Base-by-base conservation (phyloP, 208 protist genomes). In the Trypanosoma lewisi region DNA sequence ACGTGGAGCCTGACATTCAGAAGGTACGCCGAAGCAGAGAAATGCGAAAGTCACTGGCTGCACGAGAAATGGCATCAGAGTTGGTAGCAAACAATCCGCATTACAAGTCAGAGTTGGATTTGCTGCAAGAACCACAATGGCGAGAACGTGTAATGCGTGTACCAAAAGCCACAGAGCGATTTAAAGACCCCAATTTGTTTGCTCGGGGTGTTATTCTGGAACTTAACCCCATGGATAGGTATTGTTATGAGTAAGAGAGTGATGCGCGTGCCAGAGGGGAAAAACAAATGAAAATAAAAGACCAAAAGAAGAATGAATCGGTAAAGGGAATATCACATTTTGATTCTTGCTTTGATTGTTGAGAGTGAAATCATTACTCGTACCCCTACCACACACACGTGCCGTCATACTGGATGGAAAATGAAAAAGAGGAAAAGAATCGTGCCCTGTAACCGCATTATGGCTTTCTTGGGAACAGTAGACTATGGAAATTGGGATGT, bases 1-100 rank as follows among this genome's bases (percentile, higher is more conserved):
- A 92, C 25, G 81, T 95, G 36, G 85, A 95, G 67, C 83, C 85
- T 4, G 88, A 95, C 58, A 91, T 95, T 61, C 83, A 92, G 49
- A 92, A 92, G 66, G 76, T 91, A n/a, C 70, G 68, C 54, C 81
- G 85, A 52, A 78, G 72, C 27, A 65, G 59, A 16, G 54, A 77
- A 45, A 83, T 95, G 83, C 84, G 85, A 34, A 39, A 52, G 4
- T 80, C 78, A 5, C 70, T 92, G 44, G 21, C 23, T 58, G 54
- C 25, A 25, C 79, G 81, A 12, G 83, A 76, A 8, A 62, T 65
- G 75, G 77, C 77, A 8, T 86, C 80, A 37, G 50, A 52, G 58
- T 73, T 89, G 74, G 67, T 83, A 2, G 27, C 25, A 8, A 30
- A 25, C 25, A 91, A 92, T 67, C 8, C 42, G 30, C 48, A 76